Base-by-base conservation (phyloP, 768 basidiomycete genomes). In the Auriculariales sp. region DNA sequence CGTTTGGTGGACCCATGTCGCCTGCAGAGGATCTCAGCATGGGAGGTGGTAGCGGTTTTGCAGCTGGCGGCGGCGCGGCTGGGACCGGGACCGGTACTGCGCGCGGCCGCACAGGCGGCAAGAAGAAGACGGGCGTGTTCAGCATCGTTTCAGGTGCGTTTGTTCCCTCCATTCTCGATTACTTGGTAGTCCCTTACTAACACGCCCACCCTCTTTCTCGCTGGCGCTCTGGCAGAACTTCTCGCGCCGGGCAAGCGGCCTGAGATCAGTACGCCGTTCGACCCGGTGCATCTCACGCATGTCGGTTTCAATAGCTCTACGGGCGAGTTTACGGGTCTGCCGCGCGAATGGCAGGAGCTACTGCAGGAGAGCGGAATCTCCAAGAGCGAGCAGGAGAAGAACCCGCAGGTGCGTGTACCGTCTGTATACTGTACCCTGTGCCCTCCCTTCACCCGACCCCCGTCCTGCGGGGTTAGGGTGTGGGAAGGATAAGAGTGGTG, bases 291-390 rank as follows among this genome's bases (percentile, higher is more conserved):
- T 69, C 83, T 99, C 59, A 98, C 95, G 2, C 95, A 99, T 62
- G 95, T 99, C 62, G 94, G 94, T 52, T 98, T 97, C 79, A 97
- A 99, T 66, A 88, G 89, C 4, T 94, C 90, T 50, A 98, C 94
- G 0, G 95, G 95, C 52, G 94, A 99, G 67, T 98, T 93, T 68
- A 92, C 90, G 7, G 95, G 95, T 2, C 73, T 99, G 28, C 95
- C 95, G 2, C 94, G 94, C 65, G 94, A 98, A 69, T 99, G 95
- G 95, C 95, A 99, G 61, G 90, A 97, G 64, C 74, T 97, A 4
- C 67, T 99, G 45, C 89, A 90, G 65, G 92, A 97, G 64, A 89
- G 84, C 54, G 95, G 95, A 49, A 97, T 98, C 61, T 92, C 90
- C 32, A 79, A 85, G 58, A 73, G 70, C 22, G 92, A 99, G 66